Conservation (phyloP, 2,329 filamentous ascomycete species). For the Chaetomium strumarium region DNA sequence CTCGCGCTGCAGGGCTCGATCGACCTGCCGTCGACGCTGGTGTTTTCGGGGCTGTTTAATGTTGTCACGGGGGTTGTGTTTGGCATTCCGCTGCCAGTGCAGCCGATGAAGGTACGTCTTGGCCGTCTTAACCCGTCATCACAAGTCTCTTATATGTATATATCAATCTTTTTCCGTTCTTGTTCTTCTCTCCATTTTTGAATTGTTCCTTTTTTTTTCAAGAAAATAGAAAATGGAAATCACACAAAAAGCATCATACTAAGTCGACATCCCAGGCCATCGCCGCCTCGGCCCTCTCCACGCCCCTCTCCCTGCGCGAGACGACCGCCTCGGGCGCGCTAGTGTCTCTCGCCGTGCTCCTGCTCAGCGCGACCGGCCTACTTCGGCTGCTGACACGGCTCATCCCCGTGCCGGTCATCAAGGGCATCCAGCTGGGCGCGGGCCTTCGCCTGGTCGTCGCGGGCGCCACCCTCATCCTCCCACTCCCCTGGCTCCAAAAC, state of each 20-base stretch:
- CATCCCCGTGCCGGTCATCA: constrained; percentile 81
- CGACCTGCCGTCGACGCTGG: constrained; percentile 73
- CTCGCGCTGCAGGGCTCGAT: constrained; percentile 74
- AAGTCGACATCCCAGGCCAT: constrained; percentile 55
- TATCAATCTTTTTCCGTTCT: not conserved
- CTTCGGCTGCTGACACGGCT: constrained; percentile 65
- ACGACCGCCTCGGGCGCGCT: constrained; percentile 80
- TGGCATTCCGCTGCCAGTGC: constrained; percentile 83
- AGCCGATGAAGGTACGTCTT: constrained; percentile 61
- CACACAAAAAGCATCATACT: not conserved
- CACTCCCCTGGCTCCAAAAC: constrained; percentile 60
- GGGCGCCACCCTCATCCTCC: constrained; percentile 60
- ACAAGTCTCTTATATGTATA: too few species aligned
- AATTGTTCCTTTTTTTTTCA: not conserved
- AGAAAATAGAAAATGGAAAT: too few species aligned
- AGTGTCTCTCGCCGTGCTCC: constrained; percentile 64
- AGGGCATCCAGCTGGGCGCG: constrained; percentile 90
- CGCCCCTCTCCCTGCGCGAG: constrained; percentile 58
- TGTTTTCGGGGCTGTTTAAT: constrained; percentile 86
- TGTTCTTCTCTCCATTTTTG: not conserved
- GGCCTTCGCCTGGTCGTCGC: constrained; percentile 77
- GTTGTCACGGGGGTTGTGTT: constrained; percentile 75
- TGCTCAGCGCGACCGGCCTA: constrained; percentile 76
- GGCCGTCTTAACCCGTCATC: too few species aligned
- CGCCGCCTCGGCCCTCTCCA: constrained; percentile 77